A percentile compares a stretch with the other conserved stretches of the same genome.
phyloP scores from a whole-genome alignment of 768 basidiomycete genomes.

The Mycena floridula region DNA sequence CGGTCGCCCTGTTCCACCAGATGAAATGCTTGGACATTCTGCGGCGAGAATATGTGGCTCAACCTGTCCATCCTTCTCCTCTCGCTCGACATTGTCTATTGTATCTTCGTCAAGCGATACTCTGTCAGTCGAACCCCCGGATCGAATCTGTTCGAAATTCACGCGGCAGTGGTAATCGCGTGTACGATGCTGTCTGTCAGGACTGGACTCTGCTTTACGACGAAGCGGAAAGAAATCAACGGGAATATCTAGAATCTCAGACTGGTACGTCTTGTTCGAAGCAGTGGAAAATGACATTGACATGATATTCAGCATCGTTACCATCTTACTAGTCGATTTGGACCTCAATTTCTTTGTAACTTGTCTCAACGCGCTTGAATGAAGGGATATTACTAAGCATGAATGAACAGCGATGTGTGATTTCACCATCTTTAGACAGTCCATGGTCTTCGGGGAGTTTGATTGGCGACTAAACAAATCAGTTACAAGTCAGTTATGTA shows the following conservation, averaged over 20 bases:
- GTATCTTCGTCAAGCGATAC: not conserved
- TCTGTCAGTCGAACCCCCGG: not conserved
- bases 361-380: too few species aligned
- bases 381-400: too few species aligned
- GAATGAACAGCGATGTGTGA: too few species aligned
- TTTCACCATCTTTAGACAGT: too few species aligned
- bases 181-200: not conserved
- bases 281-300: too few species aligned
- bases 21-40: not conserved
- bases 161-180: not conserved
- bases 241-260: not conserved
- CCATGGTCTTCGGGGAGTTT: too few species aligned
- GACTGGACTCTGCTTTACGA: not conserved
- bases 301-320: too few species aligned
- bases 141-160: not conserved
- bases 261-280: too few species aligned
- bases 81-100: not conserved
- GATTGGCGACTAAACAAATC: too few species aligned
- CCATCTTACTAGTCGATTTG: too few species aligned
- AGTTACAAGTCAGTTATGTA: too few species aligned
- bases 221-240: not conserved
- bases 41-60: not conserved
- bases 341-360: too few species aligned
- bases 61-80: not conserved
- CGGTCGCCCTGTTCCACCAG: not conserved